Percentiles rank a stretch among this genome's conserved stretches.
phyloP scores from a whole-genome alignment of 352 stramenopile genomes.

The Phytophthora crassamura region DNA sequence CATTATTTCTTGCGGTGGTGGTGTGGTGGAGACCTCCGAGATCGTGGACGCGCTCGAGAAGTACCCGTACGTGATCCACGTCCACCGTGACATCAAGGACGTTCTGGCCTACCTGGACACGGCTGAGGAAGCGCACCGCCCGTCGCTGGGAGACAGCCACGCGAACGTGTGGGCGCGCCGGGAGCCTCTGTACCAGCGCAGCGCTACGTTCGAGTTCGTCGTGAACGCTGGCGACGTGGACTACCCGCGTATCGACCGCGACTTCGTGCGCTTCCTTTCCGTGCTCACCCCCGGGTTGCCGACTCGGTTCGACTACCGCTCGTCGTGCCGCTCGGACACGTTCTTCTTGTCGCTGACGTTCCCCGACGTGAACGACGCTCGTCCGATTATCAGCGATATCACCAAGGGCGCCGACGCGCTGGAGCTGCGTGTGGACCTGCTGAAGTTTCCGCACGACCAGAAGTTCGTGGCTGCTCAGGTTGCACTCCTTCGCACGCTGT shows the following conservation, averaged over 20 bases:
- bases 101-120: slow-evolving; percentile 68
- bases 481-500: slow-evolving; percentile 84
- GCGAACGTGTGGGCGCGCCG: slow-evolving; percentile 66
- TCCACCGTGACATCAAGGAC: slow-evolving; percentile 76
- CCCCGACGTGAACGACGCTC: slow-evolving; percentile 57
- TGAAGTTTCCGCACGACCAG: slow-evolving; percentile 63
- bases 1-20: slow-evolving; percentile 86
- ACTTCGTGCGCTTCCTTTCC: slow-evolving; percentile 77
- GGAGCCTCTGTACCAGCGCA: slow-evolving; percentile 60
- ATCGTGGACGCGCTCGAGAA: slow-evolving; percentile 66
- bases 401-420: slow-evolving; percentile 93
- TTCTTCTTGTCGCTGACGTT: slow-evolving; percentile 88
- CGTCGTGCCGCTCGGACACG: slow-evolving; percentile 57
- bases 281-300: slow-evolving; percentile 59
- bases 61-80: slow-evolving; percentile 76
- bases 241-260: slow-evolving; percentile 59
- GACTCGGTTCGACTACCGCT: slow-evolving; percentile 58
- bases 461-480: slow-evolving; percentile 77
- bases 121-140: slow-evolving; percentile 53
- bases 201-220: slow-evolving; percentile 63
- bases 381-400: slow-evolving; percentile 56
- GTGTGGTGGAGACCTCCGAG: slow-evolving; percentile 78
- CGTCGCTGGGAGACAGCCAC: slow-evolving; percentile 68
- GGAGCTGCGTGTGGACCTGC: slow-evolving; percentile 96
- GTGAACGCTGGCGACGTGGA: slow-evolving; percentile 68